Percentiles rank a stretch among this genome's conserved stretches.
Conservation (phyloP, 352 stramenopile species). For the Phytopythium oedochilum region DNA sequence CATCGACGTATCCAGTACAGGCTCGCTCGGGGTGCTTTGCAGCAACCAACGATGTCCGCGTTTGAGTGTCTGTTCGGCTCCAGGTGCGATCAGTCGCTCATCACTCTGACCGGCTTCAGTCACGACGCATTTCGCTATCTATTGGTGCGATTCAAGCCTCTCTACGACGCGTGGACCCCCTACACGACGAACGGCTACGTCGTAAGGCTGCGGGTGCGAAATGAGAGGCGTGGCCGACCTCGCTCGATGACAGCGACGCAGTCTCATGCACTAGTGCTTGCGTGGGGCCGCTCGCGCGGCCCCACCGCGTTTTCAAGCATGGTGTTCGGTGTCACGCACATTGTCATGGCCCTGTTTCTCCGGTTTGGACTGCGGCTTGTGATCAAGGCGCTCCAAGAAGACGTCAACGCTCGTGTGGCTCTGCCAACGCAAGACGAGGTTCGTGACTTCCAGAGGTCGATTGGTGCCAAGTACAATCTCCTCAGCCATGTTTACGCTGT, state of each 20-base stretch:
- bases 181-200: neutral
- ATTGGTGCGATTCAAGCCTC: neutral
- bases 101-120: slow-evolving; percentile 5
- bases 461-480: neutral
- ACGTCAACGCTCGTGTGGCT: neutral
- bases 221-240: neutral
- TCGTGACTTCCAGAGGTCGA: neutral
- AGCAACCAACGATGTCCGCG: neutral
- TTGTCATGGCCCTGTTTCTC: neutral
- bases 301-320: neutral
- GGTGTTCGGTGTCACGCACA: slow-evolving; percentile 4
- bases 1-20: neutral
- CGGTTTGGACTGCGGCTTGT: slow-evolving; percentile 2
- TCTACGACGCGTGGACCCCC: neutral
- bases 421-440: neutral
- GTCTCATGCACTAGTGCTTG: neutral
- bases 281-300: neutral
- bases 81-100: neutral
- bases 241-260: neutral
- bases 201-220: neutral
- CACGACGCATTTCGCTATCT: neutral
- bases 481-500: neutral
- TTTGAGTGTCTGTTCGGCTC: slow-evolving; percentile 4
- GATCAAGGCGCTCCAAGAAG: neutral
- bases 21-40: neutral